These are phyloP conservation scores for Sanghuangporus sanghuang DNA, from an alignment of 1,284 basidiomycete species.

Conservation along the genomic window DNA sequence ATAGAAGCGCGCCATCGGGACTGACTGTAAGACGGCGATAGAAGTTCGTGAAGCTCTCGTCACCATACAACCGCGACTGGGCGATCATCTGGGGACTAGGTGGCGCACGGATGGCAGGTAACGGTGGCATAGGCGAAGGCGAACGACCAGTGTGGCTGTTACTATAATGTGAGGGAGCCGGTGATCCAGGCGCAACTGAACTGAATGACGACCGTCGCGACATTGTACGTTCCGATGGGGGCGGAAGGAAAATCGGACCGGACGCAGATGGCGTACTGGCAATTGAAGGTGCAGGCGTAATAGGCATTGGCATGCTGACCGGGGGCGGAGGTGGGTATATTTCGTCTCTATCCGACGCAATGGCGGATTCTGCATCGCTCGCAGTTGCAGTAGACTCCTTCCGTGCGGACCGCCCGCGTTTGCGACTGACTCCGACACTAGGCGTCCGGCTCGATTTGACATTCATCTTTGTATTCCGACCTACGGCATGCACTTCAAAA, in stretches of 20 bases:
- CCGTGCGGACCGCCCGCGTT: conserved; percentile 54
- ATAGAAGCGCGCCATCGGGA: conserved; percentile 87
- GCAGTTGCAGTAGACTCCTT: conserved; percentile 58
- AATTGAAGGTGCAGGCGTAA: conserved; percentile 61
- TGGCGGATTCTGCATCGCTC: conserved; percentile 66
- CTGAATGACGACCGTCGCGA: conserved; percentile 89
- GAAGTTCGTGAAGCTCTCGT: conserved; percentile 94
- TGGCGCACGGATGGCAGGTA: conserved; percentile 77
- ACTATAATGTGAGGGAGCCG: conserved; percentile 47
- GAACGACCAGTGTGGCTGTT: conserved; percentile 65
- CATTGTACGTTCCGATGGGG: conserved; percentile 56
- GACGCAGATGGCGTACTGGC: conserved; percentile 50
- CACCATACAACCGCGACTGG: conserved; percentile 79
- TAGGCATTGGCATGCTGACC: conserved; percentile 42
- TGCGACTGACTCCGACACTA: conserved; percentile 39
- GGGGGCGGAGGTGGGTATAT: conserved; percentile 21
- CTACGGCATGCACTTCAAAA: conserved; percentile 82
- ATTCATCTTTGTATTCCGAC: conserved; percentile 72
- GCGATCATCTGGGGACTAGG: conserved; percentile 43
- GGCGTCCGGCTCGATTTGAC: conserved; percentile 65
- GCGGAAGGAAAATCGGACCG: conserved; percentile 65
- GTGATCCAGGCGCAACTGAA: conserved; percentile 68
- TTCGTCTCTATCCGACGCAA: conserved; percentile 39
- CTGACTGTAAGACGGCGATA: conserved; percentile 93
- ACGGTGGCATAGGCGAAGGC: conserved; percentile 86